Evolutionary conservation across 1,284 basidiomycete species (phyloP), one percentile per base, ranked within the genome.

Genomic region (Ceratobasidium sp.): DNA sequence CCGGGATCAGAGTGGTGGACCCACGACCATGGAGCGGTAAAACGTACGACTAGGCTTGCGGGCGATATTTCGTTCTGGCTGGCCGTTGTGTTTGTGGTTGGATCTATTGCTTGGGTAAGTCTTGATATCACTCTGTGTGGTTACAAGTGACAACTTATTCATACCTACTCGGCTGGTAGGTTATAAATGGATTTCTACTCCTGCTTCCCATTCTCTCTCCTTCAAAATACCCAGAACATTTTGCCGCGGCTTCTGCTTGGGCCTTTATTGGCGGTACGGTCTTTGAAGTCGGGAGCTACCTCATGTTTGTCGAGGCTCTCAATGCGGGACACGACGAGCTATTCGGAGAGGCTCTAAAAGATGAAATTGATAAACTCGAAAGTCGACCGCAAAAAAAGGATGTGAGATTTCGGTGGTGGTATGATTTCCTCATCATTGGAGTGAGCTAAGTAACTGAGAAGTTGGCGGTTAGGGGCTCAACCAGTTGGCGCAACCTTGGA

Each of bases 161-260:
- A 2, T 33, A 33, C 4, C 33, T 33, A 33, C 33, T 4, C 33
- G 33, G 4, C 33, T 1, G 2, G 33, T 46, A 77, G 90, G 88
- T 90, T 20, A 83, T 89, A 49, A 91, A 91, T 81, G 90, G 89
- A 18, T 90, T 90, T 81, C 82, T 88, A 55, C 86, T 87, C 4
- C 90, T 89, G 81, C 86, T 90, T 1, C 90, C 90, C 0, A 84
- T 88, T 67, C 81, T 87, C 9, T 82, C 85, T 73, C 82, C 86
- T n/a, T 77, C 81, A n/a, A 49, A 77, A 5, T 58, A 66, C 23
- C 46, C 51, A 20, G 81, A 85, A 23, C 79, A 84, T 33, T 82
- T 84, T 69, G 82, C 83, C 4, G 79, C 81, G 2, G 81, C 84
- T 1, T 87, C 87, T 2, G 89, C 88, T 0, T 88, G 87, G 79